phyloP scores from a whole-genome alignment of 176 grass and related monocot species.

The Secale cereale region DNA sequence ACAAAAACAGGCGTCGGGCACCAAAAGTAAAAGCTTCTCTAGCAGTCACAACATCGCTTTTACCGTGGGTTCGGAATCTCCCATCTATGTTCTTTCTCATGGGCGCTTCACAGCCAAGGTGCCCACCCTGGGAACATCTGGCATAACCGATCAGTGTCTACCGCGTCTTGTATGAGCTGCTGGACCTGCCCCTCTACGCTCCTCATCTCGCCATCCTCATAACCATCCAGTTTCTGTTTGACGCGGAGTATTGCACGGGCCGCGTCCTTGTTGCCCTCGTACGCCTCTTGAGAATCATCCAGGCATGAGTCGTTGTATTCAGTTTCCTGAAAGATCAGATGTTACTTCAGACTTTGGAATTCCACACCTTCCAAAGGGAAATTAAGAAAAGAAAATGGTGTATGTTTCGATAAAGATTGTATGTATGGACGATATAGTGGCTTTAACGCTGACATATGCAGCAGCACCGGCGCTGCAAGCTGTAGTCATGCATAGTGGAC shows the following conservation, averaged over 20 bases:
- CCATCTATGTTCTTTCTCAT: neutral
- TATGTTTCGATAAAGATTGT: neutral
- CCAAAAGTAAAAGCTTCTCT: neutral
- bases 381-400: neutral
- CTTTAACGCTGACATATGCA: neutral
- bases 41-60: slow-evolving; percentile 14
- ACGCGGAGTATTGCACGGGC: slow-evolving; percentile 88
- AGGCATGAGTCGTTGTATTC: slow-evolving; percentile 64
- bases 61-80: neutral
- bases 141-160: slow-evolving; percentile 70
- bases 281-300: slow-evolving; percentile 78
- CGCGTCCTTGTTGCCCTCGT: slow-evolving; percentile 90
- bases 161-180: slow-evolving; percentile 87
- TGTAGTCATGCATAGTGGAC: neutral
- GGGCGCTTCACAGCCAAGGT: slow-evolving; percentile 56
- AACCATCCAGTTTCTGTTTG: slow-evolving; percentile 88
- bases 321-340: slow-evolving; percentile 54
- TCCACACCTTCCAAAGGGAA: neutral
- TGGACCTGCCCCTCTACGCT: slow-evolving; percentile 91
- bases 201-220: slow-evolving; percentile 90
- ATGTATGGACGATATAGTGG: neutral
- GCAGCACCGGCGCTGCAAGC: neutral
- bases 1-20: neutral
- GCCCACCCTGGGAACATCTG: slow-evolving; percentile 99
- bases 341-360: neutral